Evolutionary conservation across 305 asterid species (phyloP), one percentile per base, ranked within the genome.

Genomic region (Caryopteris hybrid): DNA sequence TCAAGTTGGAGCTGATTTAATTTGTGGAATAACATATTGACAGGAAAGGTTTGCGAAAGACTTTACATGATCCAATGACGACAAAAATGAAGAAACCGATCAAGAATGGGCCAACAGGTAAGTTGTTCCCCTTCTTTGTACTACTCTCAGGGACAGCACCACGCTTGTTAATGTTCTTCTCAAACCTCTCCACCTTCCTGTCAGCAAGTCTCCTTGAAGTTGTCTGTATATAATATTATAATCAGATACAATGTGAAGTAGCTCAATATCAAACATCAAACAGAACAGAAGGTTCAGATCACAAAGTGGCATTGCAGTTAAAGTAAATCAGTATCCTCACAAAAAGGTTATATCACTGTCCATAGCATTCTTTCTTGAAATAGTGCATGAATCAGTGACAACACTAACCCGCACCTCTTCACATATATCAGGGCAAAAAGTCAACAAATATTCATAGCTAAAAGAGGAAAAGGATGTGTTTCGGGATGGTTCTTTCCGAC

Each of bases 51-150:
- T n/a, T n/a, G n/a, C 4, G 38, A 34, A 42, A 48, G 65, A 3
- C 86, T 91, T 89, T n/a, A 91, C 96, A 90, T 64, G 98, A 92
- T 73, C 96, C 96, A 57, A 90, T 86, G 85, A 92, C 97, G n/a
- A 90, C 95, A 92, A 92, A 75, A 92, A 88, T n/a, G n/a, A n/a
- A n/a, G n/a, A n/a, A n/a, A 0, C 97, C 98, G 64, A 92, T 82
- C 84, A 92, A 79, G 76, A 92, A 71, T 18, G 96, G 98, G 56
- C 98, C 97, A 46, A 90, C 93, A 11, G 97, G 79, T 57, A 83
- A 81, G 83, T 68, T 80, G 86, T 33, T 92, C 50, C 90, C 93
- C 83, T 92, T 92, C 86, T 92, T 92, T 57, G 86, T 45, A 54
- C 76, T 79, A 42, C 89, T 80, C 64, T 92, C 97, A 0, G 86